Evolutionary conservation across 805 yeast species (phyloP), one percentile per base, ranked within the genome.

Genomic region (Yarrowia sp.): DNA sequence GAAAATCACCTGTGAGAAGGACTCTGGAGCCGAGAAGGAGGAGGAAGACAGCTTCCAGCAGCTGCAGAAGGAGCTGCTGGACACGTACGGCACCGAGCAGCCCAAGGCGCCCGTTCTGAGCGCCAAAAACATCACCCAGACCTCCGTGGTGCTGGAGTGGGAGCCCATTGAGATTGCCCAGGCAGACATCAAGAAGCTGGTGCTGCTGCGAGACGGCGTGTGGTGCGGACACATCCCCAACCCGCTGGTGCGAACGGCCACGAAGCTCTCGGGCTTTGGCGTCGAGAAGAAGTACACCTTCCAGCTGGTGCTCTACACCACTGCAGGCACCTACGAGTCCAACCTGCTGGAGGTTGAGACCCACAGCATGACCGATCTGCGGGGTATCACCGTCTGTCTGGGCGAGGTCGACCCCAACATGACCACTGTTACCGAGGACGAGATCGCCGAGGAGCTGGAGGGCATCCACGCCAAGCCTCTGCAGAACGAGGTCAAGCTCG

Each of bases 141-240:
- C 99, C 0, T 86, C 94, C 60, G 90, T 96, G 72, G 97, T 92
- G 18, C 80, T 94, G 65, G 96, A 90, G 71, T 94, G 99, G 99
- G 97, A 91, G 64, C 82, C 85, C 12, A 77, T 94, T 60, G 84
- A 88, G 51, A 75, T 91, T 62, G 97, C 97, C 9, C 87, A 96
- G 1, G 85, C 97, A 2, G 82, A 81, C 49, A 78, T 94, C 67
- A 88, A 86, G 71, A 84, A 89, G 39, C 77, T 94, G 67, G 83
- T 87, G 10, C 78, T 94, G 56, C 90, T 84, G 75, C 89, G 91
- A 71, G 90, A 88, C 69, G 73, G 71, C 46, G 69, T 72, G 46
- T 83, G 90, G 74, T 74, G 91, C 66, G 94, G 97, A 9, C 80
- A 84, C 44, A 88, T 94, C 41, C 97, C 97, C 24, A 87, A 84